Percentiles rank a stretch among this genome's conserved stretches.
Evolutionary conservation across 768 basidiomycete genomes (phyloP).

Genomic region (Calocera viscosa): DNA sequence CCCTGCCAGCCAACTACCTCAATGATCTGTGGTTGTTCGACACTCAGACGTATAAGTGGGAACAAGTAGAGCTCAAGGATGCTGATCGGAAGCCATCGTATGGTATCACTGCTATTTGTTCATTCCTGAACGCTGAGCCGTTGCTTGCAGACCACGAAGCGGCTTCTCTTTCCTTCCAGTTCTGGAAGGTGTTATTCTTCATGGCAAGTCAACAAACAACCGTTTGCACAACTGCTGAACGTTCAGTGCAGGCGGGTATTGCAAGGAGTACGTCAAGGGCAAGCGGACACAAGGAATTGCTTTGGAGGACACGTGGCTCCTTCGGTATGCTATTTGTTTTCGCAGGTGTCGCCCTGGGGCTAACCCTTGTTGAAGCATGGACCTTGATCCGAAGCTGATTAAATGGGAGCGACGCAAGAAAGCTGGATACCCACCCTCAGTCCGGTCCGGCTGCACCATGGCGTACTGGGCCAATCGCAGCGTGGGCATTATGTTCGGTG

Average conservation of each 20-base stretch:
- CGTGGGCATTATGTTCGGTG: conserved; percentile 74
- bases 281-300: conserved; percentile 77
- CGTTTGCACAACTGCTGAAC: not conserved
- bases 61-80: conserved; percentile 59
- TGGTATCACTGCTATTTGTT: conserved; percentile 19
- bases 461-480: conserved; percentile 54
- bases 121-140: not conserved
- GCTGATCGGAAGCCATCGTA: conserved; percentile 62
- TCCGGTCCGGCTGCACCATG: conserved; percentile 81
- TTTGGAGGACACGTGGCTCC: conserved; percentile 81
- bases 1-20: conserved; percentile 54
- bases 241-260: conserved; percentile 57
- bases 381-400: conserved; percentile 36
- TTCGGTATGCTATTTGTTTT: conserved; percentile 40
- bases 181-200: conserved; percentile 63
- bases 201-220: conserved; percentile 37
- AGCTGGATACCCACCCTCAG: conserved; percentile 55
- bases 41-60: conserved; percentile 77
- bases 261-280: conserved; percentile 78
- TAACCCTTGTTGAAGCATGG: conserved; percentile 26
- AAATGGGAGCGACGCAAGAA: conserved; percentile 84
- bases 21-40: conserved; percentile 81
- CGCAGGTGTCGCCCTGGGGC: not conserved
- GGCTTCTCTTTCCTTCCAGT: conserved; percentile 77
- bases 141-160: conserved; percentile 22